Percentiles rank a stretch among this genome's conserved stretches.
Conservation (phyloP, 306 rosid genomes). For the Hippophae tibetana region DNA sequence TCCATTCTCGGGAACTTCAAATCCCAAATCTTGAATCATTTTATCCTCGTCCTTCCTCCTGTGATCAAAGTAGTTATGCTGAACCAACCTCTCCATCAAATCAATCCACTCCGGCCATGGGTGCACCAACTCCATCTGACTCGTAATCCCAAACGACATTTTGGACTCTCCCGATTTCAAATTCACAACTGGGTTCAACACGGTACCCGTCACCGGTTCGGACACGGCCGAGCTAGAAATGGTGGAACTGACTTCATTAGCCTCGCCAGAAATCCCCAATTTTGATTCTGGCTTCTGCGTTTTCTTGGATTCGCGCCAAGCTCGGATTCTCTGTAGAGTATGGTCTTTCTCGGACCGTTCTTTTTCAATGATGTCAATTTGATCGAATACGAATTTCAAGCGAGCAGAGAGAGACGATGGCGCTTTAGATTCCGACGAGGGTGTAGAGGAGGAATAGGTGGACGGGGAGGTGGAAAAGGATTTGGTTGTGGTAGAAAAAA, state of each 20-base stretch:
- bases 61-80: constrained; percentile 87
- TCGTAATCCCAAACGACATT: constrained; percentile 6
- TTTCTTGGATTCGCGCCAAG: constrained; percentile 70
- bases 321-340: constrained; percentile 74
- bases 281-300: constrained; percentile 16
- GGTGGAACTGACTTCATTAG: neutral
- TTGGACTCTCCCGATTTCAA: constrained; percentile 6
- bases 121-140: constrained; percentile 62
- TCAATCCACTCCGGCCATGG: constrained; percentile 99
- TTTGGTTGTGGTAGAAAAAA: constrained; percentile 14
- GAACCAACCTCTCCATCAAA: constrained; percentile 80
- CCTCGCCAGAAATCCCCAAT: constrained; percentile 3
- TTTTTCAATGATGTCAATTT: constrained; percentile 82
- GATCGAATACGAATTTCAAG: constrained; percentile 81
- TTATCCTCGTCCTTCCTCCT: constrained; percentile 67
- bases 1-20: constrained; percentile 23
- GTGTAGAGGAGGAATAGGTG: constrained; percentile 21
- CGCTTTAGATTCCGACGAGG: constrained; percentile 35
- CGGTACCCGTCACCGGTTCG: no score
- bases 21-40: constrained; percentile 57
- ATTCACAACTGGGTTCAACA: no score
- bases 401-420: constrained; percentile 72
- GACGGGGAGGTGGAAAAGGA: constrained; percentile 43
- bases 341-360: constrained; percentile 74
- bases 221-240: neutral